Conservation (phyloP, 305 asterid species). For the Solanum chacoense region DNA sequence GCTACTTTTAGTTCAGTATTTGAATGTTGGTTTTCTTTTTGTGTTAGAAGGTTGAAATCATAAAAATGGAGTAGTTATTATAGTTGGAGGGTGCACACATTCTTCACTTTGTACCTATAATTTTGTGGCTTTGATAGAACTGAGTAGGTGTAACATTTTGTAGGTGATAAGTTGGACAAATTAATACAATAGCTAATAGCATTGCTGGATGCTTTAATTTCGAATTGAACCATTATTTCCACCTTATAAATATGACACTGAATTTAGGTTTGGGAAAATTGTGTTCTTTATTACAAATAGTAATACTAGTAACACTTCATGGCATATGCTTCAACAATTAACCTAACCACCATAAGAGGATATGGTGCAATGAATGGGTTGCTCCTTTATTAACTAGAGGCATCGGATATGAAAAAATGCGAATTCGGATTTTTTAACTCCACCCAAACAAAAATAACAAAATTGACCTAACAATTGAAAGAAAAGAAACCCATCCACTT, state of each 20-base stretch:
- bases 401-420: background rate
- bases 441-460: background rate
- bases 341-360: background rate
- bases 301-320: background rate
- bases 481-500: background rate
- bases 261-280: background rate
- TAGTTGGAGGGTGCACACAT: background rate
- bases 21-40: background rate
- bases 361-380: background rate
- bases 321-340: background rate
- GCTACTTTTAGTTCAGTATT: background rate
- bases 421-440: no score
- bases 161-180: background rate
- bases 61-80: background rate
- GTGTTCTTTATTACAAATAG: background rate
- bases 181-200: background rate
- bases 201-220: background rate
- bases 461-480: background rate
- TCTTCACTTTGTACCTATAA: background rate
- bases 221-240: background rate
- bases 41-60: background rate
- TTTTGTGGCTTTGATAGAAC: background rate
- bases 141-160: background rate
- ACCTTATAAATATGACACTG: background rate
- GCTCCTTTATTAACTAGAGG: background rate